Evolutionary conservation across 2,329 filamentous ascomycete species (phyloP), one percentile per base, ranked within the genome.

Genomic region (Penicillium occitanis): DNA sequence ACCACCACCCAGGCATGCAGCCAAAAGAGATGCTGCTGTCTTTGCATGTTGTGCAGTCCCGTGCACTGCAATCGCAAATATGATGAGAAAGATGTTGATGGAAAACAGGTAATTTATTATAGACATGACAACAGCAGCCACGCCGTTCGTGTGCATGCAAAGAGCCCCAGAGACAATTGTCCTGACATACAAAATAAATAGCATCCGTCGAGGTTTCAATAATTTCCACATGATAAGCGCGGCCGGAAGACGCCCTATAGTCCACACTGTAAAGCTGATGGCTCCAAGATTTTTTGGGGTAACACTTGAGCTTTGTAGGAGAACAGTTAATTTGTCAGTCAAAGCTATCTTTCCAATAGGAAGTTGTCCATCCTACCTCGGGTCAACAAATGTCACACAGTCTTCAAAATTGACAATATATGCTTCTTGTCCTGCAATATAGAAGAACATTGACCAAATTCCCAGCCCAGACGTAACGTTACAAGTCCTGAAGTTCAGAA

Each of bases 351-450:
- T 28, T 14, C 28, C 7, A 4, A 28, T 53, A 13, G 17, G 17
- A 55, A 30, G 25, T 14, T 14, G 11, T 51, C 22, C 28, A 13
- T 8, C 30, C 17, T 55, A 37, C 51, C 28, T 55, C 10, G 51
- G 17, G 8, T 19, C n/a, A 35, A 3, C 11, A 7, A 19, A 55
- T 35, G 8, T 14, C 30, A 55, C 51, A 19, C 37, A 37, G 1
- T 22, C 51, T 22, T 37, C 55, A 28, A 44, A 61, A 8, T 44
- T 55, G 10, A 59, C 25, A n/a, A 30, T n/a, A 17, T 86, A 76
- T 42, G 82, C 80, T 75, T 89, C 87, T 72, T 88, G 86, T 0
- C 81, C 85, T 17, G 85, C 87, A 2, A 87, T 83, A 69, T 88
- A 88, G 75, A 84, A 86, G 71, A 86, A 88, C 69, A 85, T 82